Base-by-base conservation (phyloP, 495 filamentous ascomycete genomes). In the Penicillium malachiteum region DNA sequence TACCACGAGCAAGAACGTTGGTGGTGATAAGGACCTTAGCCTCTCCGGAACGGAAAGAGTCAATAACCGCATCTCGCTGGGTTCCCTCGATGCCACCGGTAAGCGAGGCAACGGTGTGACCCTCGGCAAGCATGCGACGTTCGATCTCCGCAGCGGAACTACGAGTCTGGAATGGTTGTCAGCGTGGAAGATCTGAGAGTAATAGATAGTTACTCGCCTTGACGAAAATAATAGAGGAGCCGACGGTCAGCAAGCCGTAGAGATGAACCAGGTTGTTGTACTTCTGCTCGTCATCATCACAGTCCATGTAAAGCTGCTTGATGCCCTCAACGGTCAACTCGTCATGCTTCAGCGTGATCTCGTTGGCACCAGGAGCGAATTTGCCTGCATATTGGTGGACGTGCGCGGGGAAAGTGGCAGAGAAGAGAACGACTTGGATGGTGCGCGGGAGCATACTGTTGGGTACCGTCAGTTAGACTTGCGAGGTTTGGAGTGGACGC, bases 21-120 rank as follows among this genome's bases (percentile, higher is more conserved):
- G 95, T 99, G 0, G 95, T 93, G 65, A 97, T 97, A 54, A 99
- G 86, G n/a, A 99, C 94, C 78, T 97, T 99, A 49, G 90, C 88
- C 26, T 83, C 77, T 47, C 92, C 92, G 17, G 68, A 79, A 55
- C 94, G 87, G 85, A 97, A 99, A 11, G 86, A 74, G 62, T 96
- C 89, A 56, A 99, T 88, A 56, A 97, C 83, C 0, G 74, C 68
- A 64, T 99, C 95, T 69, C 95, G 89, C 58, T 91, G 84, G 7
- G 73, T 74, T 14, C 91, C 93, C 58, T 96, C 89, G 48, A 91
- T 84, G 46, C 85, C 92, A 68, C 90, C 90, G 52, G 91, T 93
- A 60, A 99, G 77, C 31, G 86, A 89, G 5, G 89, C 90, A 14
- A 97, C 92, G 65, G 88, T 88, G 74, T 99, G 95, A 9, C 91